phyloP scores from a whole-genome alignment of 345 rosid species.

The Linum usitatissimum region DNA sequence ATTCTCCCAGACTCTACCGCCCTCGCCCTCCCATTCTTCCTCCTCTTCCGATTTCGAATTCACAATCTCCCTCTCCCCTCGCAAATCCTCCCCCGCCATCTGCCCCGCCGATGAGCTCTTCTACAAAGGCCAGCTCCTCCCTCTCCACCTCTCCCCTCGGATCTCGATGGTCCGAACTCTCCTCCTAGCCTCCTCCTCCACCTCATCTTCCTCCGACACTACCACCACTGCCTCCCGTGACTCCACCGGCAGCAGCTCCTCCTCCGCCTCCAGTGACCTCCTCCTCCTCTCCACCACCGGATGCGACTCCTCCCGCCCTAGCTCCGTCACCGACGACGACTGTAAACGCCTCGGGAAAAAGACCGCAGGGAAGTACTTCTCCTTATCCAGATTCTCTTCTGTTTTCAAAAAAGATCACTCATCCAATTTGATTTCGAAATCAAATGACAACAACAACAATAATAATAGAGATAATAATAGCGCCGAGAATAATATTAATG shows the following conservation, averaged over 20 bases:
- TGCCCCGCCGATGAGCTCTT: conserved; percentile 96
- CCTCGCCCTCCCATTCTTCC: conserved; percentile 68
- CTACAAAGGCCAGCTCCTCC: conserved; percentile 95
- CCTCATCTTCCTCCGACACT: conserved; percentile 55
- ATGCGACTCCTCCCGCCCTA: conserved; percentile 75
- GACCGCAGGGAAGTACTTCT: conserved; percentile 38
- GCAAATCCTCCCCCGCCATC: conserved; percentile 51
- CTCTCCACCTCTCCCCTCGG: conserved; percentile 89
- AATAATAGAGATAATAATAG: no score
- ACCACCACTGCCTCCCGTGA: conserved; percentile 64
- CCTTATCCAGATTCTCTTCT: conserved; percentile 67
- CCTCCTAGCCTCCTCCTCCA: conserved; percentile 60
- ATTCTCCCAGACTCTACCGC: conserved; percentile 49
- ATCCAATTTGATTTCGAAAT: conserved; percentile 11
- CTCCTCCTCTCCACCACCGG: conserved; percentile 31
- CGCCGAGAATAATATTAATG: neutral
- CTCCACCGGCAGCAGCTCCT: conserved; percentile 51
- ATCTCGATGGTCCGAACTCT: conserved; percentile 89
- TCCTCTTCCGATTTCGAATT: conserved; percentile 88
- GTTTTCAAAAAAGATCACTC: conserved; percentile 64
- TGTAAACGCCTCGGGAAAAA: conserved; percentile 33
- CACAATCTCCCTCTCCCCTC: conserved; percentile 66
- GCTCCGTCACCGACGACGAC: conserved; percentile 71
- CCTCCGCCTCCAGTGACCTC: conserved; percentile 45
- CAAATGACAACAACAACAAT: neutral